phyloP scores from a whole-genome alignment of 805 yeast genomes.

The Starmerella sp. region DNA sequence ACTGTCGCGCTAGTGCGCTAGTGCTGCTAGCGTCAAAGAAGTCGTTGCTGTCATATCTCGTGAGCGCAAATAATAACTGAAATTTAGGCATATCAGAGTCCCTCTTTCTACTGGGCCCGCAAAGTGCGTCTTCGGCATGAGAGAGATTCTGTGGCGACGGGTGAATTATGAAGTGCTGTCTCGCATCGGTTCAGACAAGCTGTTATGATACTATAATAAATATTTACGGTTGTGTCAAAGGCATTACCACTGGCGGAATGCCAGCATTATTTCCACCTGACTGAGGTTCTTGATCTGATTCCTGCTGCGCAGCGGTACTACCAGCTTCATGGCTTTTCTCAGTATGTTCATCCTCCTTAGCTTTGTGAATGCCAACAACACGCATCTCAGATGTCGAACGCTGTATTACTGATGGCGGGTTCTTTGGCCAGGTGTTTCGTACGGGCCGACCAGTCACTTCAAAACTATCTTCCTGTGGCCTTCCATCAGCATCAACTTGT shows the following conservation, averaged over 20 bases:
- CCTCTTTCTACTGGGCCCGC: too few species aligned
- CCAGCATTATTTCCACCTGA: not conserved
- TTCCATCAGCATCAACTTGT: not conserved
- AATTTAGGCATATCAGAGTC: too few species aligned
- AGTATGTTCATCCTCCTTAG: not conserved
- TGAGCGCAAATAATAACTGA: too few species aligned
- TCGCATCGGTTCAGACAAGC: too few species aligned
- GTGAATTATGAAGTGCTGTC: too few species aligned
- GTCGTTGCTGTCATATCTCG: too few species aligned
- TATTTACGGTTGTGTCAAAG: not conserved
- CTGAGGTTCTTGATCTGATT: too few species aligned
- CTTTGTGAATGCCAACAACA: not conserved
- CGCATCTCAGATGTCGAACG: not conserved
- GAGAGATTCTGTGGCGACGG: too few species aligned
- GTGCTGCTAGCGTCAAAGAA: too few species aligned
- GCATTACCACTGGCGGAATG: not conserved
- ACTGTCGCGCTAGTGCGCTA: too few species aligned
- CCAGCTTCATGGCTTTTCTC: not conserved
- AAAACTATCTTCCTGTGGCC: not conserved
- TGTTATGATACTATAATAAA: not conserved
- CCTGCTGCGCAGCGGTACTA: too few species aligned
- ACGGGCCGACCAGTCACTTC: not conserved
- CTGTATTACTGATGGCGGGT: not conserved
- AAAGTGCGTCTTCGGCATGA: too few species aligned
- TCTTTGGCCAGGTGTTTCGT: not conserved